Evolutionary conservation across 1,284 basidiomycete species (phyloP).

Genomic region (Amylostereum chailletii): DNA sequence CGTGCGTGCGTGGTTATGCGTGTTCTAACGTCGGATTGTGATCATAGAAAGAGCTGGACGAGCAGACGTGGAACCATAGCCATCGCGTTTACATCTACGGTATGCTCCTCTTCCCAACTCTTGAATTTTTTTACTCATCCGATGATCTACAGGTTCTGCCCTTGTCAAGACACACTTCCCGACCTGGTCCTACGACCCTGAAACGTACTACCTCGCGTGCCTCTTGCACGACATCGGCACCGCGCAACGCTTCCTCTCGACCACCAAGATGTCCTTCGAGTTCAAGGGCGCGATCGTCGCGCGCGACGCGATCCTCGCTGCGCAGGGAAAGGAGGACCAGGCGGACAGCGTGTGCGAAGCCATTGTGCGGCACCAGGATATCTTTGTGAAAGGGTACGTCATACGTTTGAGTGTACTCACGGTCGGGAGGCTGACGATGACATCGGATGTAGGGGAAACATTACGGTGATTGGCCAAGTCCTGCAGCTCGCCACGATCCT

Average conservation of each 20-base stretch:
- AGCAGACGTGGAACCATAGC: conserved; percentile 42
- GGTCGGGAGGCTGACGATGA: not conserved
- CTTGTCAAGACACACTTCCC: conserved; percentile 41
- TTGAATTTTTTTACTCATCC: not conserved
- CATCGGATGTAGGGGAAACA: conserved; percentile 29
- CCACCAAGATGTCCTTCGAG: conserved; percentile 51
- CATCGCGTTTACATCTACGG: conserved; percentile 45
- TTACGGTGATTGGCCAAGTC: conserved; percentile 43
- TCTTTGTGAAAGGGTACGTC: conserved; percentile 40
- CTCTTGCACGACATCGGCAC: conserved; percentile 51
- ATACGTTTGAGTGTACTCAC: not conserved
- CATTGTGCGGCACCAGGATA: conserved; percentile 51
- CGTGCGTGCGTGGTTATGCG: not conserved
- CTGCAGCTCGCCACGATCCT: conserved; percentile 46
- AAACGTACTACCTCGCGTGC: conserved; percentile 46
- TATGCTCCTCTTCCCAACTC: conserved; percentile 10
- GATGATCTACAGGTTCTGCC: conserved; percentile 28
- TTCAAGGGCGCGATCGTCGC: conserved; percentile 51
- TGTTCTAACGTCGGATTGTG: not conserved
- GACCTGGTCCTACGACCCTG: conserved; percentile 33
- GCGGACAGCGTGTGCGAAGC: conserved; percentile 50
- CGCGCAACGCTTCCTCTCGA: conserved; percentile 37
- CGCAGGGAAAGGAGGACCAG: conserved; percentile 39
- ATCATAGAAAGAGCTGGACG: conserved; percentile 35
- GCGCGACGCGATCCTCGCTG: conserved; percentile 36